Base-by-base conservation (phyloP, 106 monocot species). In the Dioscorea dumetorum region DNA sequence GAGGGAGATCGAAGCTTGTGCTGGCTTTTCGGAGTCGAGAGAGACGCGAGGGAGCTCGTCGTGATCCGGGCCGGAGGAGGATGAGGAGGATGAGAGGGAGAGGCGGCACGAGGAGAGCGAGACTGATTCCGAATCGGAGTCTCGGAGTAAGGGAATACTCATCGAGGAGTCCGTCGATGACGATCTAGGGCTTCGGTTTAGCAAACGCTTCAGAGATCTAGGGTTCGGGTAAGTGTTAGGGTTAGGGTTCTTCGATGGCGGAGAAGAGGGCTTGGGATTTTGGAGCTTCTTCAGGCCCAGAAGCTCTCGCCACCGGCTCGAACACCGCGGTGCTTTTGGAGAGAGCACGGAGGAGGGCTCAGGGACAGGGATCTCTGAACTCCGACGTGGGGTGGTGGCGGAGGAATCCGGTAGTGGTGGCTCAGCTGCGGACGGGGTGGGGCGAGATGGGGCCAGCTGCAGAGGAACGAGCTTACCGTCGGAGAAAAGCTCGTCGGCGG, bases 221-320 rank as follows among this genome's bases (percentile, higher is more conserved):
- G 74, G 4, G 23, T 58, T 51, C 12, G 58, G 19, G n/a, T 20
- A n/a, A 20, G 58, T 2, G 58, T 59, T 59, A 18, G 59, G 59
- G 12, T 59, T 70, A 48, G 74, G 57, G 58, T 19, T 73, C 17
- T 54, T 80, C 24, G 72, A 53, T 6, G 48, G 10, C 10, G 61
- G 41, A 6, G 41, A 41, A 41, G 41, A 41, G 41, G 5, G 48
- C 34, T 69, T 80, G 16, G 74, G 28, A 54, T 10, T 75, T 63
- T 83, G 68, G 4, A 50, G 22, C 60, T 64, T 72, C 73, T 64
- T 78, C n/a, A 90, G 73, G 17, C 85, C 82, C 33, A 90, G 81
- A 10, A 90, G 60, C 72, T 90, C 90, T 58, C 78, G 70, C 94
- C 90, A 94, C 21, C 95, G 76, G 63, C 80, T 88, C 31, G 95